Base-by-base conservation (phyloP, 306 rosid species). In the Hippophae gyantsensis region DNA sequence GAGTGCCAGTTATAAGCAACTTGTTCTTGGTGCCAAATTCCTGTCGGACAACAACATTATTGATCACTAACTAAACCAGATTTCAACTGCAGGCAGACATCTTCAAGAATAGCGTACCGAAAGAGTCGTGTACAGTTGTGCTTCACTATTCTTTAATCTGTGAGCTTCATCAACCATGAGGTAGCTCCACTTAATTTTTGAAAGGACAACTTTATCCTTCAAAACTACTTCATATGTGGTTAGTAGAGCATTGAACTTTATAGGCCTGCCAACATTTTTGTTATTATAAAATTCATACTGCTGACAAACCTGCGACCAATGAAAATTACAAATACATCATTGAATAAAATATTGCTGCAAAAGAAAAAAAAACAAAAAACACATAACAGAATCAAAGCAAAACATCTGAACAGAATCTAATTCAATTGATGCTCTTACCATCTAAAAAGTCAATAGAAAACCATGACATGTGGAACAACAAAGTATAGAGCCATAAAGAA, bases 131-230 rank as follows among this genome's bases (percentile, higher is more conserved):
- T 93, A 93, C 78, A 93, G 62, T 78, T 93, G 99, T 50, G 99
- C 99, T 87, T 93, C 99, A 13, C 99, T 88, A 74, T 93, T 93
- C 75, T 93, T 93, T 64, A 93, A 84, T 68, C 99, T 88, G 80
- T 93, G 99, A 57, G 99, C 99, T 77, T 93, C 99, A 80, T 93
- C 99, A 49, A 93, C 99, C 99, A 93, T 93, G 79, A 93, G 74
- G 77, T 93, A 93, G 72, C 8, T 88, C 99, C 99, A 93, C 78
- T 74, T 93, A 54, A 89, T 84, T 80, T 89, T 93, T 71, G 97
- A 93, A 63, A 93, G 95, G 66, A 84, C 84, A 10, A 85, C 95
- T 76, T 86, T 89, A 70, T 93, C 99, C 74, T 93, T 93, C 69
- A 93, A 69, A 79, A 93, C 85, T 41, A 93, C 99, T 79, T 93